These are phyloP conservation scores for Pseudisothecium myosuroides DNA, from an alignment of 225 moss, liverwort and hornwort species.

Conservation along the genomic window DNA sequence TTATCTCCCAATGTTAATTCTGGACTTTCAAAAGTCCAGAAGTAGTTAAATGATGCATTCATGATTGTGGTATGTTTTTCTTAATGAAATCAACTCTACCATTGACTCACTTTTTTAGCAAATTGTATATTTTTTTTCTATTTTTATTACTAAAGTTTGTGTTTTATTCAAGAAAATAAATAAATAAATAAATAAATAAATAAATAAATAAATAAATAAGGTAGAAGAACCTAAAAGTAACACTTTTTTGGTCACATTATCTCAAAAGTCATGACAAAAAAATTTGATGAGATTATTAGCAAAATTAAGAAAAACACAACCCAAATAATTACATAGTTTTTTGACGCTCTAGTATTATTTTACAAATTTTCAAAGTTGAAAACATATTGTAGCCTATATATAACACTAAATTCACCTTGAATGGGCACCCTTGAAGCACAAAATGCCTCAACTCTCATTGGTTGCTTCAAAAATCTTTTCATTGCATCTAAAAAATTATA, in stretches of 20 bases:
- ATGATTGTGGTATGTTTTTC: neutral
- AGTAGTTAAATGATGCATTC: no score
- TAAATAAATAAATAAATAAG: no score
- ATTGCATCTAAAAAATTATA: neutral
- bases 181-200: no score
- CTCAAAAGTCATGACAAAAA: no score
- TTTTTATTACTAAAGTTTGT: neutral
- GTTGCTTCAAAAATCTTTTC: neutral
- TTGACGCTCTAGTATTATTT: accelerated
- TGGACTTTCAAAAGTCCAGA: no score
- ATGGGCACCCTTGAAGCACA: neutral
- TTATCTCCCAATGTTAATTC: no score
- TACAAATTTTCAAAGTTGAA: no score
- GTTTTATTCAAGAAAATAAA: neutral
- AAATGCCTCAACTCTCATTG: neutral
- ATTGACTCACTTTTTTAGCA: neutral
- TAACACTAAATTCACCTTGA: neutral
- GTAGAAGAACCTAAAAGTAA: no score
- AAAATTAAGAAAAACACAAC: accelerated
- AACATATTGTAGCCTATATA: no score
- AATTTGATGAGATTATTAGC: no score
- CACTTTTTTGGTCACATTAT: no score
- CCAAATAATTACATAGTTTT: no score
- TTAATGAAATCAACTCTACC: neutral
- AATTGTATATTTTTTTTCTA: neutral